Percentiles rank a stretch among this genome's conserved stretches.
These are phyloP conservation scores for Aspergillus uvarum DNA, from an alignment of 2,329 filamentous ascomycete genomes.

Conservation along the genomic window DNA sequence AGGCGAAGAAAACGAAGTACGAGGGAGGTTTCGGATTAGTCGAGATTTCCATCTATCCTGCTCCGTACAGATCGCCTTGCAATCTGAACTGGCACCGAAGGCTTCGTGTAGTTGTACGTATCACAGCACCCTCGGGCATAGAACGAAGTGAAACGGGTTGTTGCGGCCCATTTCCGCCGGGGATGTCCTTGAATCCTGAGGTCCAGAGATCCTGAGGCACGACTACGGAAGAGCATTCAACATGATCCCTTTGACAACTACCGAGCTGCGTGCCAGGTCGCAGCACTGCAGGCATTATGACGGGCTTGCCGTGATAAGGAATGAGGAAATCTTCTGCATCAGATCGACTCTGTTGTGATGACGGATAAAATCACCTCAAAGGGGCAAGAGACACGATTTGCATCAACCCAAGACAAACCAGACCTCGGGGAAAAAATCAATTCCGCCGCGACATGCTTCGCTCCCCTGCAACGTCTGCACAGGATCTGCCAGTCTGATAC, in stretches of 20 bases:
- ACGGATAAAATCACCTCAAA: neutral
- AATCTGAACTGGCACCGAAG: neutral
- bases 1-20: neutral
- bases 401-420: neutral
- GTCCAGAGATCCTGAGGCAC: neutral
- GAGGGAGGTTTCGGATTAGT: neutral
- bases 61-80: neutral
- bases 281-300: no score
- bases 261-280: neutral
- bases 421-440: slow-evolving; percentile 15
- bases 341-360: neutral
- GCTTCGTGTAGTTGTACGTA: neutral
- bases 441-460: slow-evolving; percentile 3
- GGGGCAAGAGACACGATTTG: neutral
- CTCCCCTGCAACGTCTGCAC: no score
- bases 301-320: no score
- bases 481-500: no score
- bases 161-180: neutral
- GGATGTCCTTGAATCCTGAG: neutral
- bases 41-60: neutral
- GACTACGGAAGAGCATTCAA: neutral
- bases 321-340: neutral
- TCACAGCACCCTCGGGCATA: neutral
- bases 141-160: neutral
- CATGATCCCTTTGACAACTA: neutral